Percentiles rank a stretch among this genome's conserved stretches.
Conservation (phyloP, 192 early-diverging fungal genomes). For the Coemansia sp. region DNA sequence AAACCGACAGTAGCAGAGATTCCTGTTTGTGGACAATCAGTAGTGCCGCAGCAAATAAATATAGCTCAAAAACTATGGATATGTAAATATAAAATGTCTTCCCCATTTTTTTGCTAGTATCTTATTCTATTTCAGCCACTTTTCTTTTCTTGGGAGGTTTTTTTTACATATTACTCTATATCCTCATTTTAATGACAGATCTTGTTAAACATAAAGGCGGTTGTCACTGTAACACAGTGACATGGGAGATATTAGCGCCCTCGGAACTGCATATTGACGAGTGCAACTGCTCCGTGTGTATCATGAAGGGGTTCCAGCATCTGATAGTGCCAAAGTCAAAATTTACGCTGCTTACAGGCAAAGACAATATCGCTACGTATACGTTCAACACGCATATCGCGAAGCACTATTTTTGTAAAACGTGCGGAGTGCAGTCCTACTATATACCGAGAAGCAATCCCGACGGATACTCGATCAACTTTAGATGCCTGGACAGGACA, state of each 20-base stretch:
- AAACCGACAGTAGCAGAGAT: no score
- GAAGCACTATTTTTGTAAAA: slow-evolving; percentile 55
- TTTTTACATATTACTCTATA: neutral
- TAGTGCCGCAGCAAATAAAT: no score
- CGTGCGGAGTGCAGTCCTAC: slow-evolving; percentile 51
- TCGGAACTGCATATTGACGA: slow-evolving; percentile 31
- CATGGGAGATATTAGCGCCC: slow-evolving; percentile 44
- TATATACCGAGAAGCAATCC: slow-evolving; percentile 58
- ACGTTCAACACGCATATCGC: slow-evolving; percentile 56
- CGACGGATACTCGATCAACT: slow-evolving; percentile 52
- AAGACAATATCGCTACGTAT: slow-evolving; percentile 47
- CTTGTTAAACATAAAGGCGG: slow-evolving; percentile 28
- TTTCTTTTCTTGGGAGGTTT: no score
- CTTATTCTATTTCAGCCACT: neutral
- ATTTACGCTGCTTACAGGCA: slow-evolving; percentile 31
- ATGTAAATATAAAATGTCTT: no score
- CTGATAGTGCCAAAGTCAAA: slow-evolving; percentile 37
- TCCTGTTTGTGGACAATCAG: no score
- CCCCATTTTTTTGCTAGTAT: no score
- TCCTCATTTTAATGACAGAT: neutral
- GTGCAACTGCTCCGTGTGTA: slow-evolving; percentile 50
- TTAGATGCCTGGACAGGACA: slow-evolving; percentile 37
- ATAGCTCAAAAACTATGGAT: neutral
- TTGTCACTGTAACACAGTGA: slow-evolving; percentile 46
- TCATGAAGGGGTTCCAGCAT: slow-evolving; percentile 44